Evolutionary conservation across 1,139 yeast species (phyloP), one percentile per base, ranked within the genome.

Genomic region (Candida gigantensis): DNA sequence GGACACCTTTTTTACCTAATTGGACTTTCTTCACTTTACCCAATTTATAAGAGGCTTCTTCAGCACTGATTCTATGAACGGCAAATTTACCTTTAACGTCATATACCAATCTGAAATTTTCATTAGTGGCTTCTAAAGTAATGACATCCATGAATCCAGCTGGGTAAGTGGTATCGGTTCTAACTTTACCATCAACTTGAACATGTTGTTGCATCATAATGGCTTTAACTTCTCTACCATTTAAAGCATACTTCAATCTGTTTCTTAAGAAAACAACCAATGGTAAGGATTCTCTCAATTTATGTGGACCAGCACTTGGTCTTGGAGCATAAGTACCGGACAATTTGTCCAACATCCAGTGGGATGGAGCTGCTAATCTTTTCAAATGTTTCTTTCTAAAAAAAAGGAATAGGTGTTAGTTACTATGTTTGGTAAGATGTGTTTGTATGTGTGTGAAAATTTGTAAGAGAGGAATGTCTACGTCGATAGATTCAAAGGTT

Each of bases 291-390:
- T 92, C 98, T 77, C 98, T 85, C 74, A 90, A 84, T 79, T 92
- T 92, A 84, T 92, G 98, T 70, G 98, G 98, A 81, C 98, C 98
- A 58, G 96, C 84, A 52, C 97, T 88, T 68, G 97, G 96, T 82
- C 97, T 90, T 79, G 98, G 98, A 57, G 98, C 98, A 74, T 92
- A 92, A 68, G 89, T 81, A 69, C 99, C 99, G 72, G 97, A 86
- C 79, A 94, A 81, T 81, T 94, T 94, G 95, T 92, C 98, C 82
- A 94, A 86, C 95, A 94, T 87, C 98, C 98, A 94, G 85, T 94
- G 98, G 81, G 90, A 85, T 81, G 99, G 99, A 46, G 97, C 97
- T 71, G 96, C 95, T 74, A 88, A 82, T 80, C 96, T 86, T 84
- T 88, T 88, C 74, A 89, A 81, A 72, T 89, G 97, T 83, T 89